Evolutionary conservation across 164 flowering plant species (phyloP), one percentile per base, ranked within the genome.

Genomic region (Echeveria elegans): DNA sequence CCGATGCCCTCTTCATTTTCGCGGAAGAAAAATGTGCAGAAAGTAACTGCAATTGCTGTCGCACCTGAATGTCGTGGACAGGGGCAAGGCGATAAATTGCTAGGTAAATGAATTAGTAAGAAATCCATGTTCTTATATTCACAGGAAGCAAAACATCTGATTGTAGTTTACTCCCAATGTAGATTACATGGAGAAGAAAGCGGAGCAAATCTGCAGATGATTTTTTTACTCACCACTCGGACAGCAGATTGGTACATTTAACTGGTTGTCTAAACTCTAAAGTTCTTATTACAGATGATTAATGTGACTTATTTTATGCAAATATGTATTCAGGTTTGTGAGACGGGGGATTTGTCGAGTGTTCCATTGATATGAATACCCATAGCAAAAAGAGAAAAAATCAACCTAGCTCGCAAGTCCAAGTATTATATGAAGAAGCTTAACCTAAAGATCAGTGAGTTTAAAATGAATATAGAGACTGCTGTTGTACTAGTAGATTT

Each of bases 121-220:
- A 23, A 21, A 21, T 19, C 60, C 29, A 19, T 12, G 23, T 21
- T 53, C 9, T 36, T 12, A 9, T 14, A 9, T 12, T 53, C 5
- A 23, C 9, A 8, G 8, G 6, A 53, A 53, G 29, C 19, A 23
- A 53, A 53, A 2, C 1, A 12, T 9, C 60, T 7, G 29, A 11
- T 18, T 28, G 28, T 18, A 21, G 1, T 21, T 21, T 21, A 12
- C 29, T 12, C 29, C 29, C 29, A 21, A 12, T 78, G 75, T 88
- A 93, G 98, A 94, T 81, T 94, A 81, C 73, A 79, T 94, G 34
- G 98, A 94, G 82, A 94, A 89, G 83, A 94, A 89, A 78, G 95
- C 98, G 8, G 77, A 14, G 81, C 86, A 69, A 92, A 90, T 41
- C 65, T 94, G 73, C 81, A 85, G 59, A 88, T 64, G 80, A 92